Evolutionary conservation across 2,329 filamentous ascomycete genomes (phyloP), one percentile per base, ranked within the genome.

Genomic region (Neocucurbitaria cava): DNA sequence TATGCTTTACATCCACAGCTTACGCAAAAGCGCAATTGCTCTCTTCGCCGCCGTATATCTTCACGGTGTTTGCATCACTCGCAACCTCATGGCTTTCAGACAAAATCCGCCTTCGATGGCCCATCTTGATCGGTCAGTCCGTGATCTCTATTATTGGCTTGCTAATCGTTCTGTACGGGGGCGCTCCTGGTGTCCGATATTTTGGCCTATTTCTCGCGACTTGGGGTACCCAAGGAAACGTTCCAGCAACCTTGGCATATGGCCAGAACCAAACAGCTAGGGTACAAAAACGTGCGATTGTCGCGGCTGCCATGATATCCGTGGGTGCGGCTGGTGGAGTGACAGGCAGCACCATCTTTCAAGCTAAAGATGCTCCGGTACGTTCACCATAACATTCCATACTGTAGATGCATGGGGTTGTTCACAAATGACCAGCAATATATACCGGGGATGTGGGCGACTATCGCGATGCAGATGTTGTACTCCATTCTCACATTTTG

Each of bases 201-300:
- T 67, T 70, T 42, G 66, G 66, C 3, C 24, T 68, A 1, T 70
- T 67, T 35, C 52, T 70, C 21, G 65, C 65, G 9, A 64, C 60
- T 0, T 69, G 64, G 49, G 63, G 64, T 1, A 59, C 56, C 8
- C 56, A 64, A 17, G 59, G 51, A 10, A 65, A 66, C 21, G 35
- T 65, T 7, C 66, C 65, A 4, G 63, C 54, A 1, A 60, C 57
- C 3, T 30, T 69, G 39, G 65, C 62, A 10, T 69, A 69, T 41
- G 70, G 65, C 0, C 65, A 73, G 23, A 73, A 72, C 31, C 69
- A 74, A 48, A 71, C 69, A 5, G 66, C 71, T 2, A 62, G 56
- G 21, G 53, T 71, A 3, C 64, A 69, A 54, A 74, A 70, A 50
- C 61, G 68, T 23, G 70, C 67, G 5, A 56, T 73, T 1, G 69